Base-by-base conservation (phyloP, 768 basidiomycete species). In the Tylopilus sp. region DNA sequence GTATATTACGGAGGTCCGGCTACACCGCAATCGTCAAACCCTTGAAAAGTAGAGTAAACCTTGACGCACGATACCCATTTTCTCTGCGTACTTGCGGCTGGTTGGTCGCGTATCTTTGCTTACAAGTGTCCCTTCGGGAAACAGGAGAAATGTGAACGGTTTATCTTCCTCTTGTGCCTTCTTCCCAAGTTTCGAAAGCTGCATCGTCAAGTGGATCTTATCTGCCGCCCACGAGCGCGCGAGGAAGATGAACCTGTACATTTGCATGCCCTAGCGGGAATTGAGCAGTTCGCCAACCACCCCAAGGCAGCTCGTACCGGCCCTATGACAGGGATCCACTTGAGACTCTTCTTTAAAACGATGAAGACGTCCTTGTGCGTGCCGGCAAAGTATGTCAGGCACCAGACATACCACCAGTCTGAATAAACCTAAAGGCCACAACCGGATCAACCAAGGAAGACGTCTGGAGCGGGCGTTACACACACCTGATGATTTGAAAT, bases 61-160 rank as follows among this genome's bases (percentile, higher is more conserved):
- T 43, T 13, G 24, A 80, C 94, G 73, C 64, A 96, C 94, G 52
- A 96, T 84, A 7, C 88, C 90, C 63, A 85, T 81, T 72, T 90
- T 93, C 52, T 92, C 86, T 6, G 95, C 93, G 65, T 85, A 98
- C 62, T 86, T 87, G 72, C 82, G 84, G 70, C 89, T 94, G 59
- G 87, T 77, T 0, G 92, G 92, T 43, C 92, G 72, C 5, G 95
- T 98, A 56, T 93, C 76, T 56, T 82, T 79, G 69, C 91, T 93
- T 14, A 95, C 87, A 25, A 98, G 85, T 5, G 96, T 98, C 28
- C 97, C 97, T 69, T 99, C 97, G 1, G 97, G 97, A 68, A 95
- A 98, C 42, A 98, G 78, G 50, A 98, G 76, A 61, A 96, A 83
- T 56, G 86, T 85, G 38, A 97, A 75, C 0, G 92, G 87, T 24